Conservation (phyloP, 2,329 filamentous ascomycete species). For the Myriosclerotinia scirpicola region DNA sequence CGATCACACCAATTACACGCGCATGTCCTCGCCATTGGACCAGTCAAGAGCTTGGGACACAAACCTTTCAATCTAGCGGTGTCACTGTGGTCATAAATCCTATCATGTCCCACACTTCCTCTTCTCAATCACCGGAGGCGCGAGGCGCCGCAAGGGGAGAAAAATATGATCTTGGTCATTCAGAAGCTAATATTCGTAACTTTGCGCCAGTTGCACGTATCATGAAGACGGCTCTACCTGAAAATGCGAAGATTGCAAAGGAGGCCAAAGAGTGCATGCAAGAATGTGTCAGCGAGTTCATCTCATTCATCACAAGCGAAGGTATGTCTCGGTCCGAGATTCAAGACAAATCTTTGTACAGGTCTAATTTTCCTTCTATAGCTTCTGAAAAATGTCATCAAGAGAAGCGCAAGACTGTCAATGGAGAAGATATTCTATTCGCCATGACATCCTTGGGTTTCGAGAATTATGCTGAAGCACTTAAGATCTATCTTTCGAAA, state of each 20-base stretch:
- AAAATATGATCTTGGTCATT: constrained; percentile 36
- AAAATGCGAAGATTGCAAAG: constrained; percentile 98
- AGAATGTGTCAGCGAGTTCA: constrained; percentile 99
- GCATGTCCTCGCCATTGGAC: constrained; percentile 37
- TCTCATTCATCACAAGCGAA: constrained; percentile 99
- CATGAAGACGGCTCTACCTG: constrained; percentile 96
- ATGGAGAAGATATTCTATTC: constrained; percentile 97
- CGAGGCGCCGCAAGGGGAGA: constrained; percentile 45
- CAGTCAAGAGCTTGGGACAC: constrained; percentile 39
- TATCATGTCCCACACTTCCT: constrained; percentile 61
- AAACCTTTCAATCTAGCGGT: constrained; percentile 39
- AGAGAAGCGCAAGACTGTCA: constrained; percentile 98
- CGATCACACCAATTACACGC: constrained; percentile 46
- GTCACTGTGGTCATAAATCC: constrained; percentile 37
- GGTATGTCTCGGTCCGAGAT: constrained; percentile 57
- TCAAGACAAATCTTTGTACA: constrained; percentile 23
- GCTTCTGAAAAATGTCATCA: constrained; percentile 99
- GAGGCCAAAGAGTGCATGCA: constrained; percentile 99
- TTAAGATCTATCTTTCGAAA: constrained; percentile 97
- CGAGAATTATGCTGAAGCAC: constrained; percentile 96
- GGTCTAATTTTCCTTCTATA: constrained; percentile 46
- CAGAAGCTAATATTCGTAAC: constrained; percentile 92
- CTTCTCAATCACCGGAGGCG: constrained; percentile 51
- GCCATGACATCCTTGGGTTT: constrained; percentile 99
- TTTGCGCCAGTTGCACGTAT: constrained; percentile 96